Base-by-base conservation (phyloP, 345 rosid genomes). In the Rhodamnia argentea region DNA sequence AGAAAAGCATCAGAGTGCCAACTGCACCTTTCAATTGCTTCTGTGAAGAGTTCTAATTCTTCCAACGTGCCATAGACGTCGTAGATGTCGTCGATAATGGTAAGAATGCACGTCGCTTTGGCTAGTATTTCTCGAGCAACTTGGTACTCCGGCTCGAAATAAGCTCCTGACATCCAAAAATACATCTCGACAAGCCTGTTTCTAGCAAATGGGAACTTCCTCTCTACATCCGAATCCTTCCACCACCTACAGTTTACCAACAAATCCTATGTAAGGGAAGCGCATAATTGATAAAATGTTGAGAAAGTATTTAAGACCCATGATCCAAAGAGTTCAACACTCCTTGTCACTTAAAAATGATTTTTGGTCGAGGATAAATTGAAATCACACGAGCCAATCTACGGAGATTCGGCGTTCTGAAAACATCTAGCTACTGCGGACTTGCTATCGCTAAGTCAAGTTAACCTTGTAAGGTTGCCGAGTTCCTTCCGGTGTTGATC, bases 1-100 rank as follows among this genome's bases (percentile, higher is more conserved):
- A 27, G 20, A 60, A 60, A 60, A 60, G 74, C 74, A 6, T 27
- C 40, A 8, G 16, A 60, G 37, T 8, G 5, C 40, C 14, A 27
- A 60, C 7, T 7, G 22, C 22, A 90, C 92, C 89, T 90, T 8
- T 89, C 85, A 56, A 90, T n/a, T 13, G 90, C 92, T 8, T 56
- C 15, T 0, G 87, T 88, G 52, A 87, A 86, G 47, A 83, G 85
- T 42, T 83, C 84, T 27, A 89, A 76, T 58, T 92, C 94, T 40
- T 92, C 89, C 26, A 26, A 18, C 15, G 88, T 90, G 2, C 87
- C 92, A 55, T 86, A 88, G 6, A 60, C 89, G 44, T 91, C 91
- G 56, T 87, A 91, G 18, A 83, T 87, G 58, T 89, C 90, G 70
- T 90, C 91, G 0, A 92, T 52, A 52, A 89, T 40, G 4, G 91